Conservation (phyloP, 2,329 filamentous ascomycete genomes). For the Teratosphaeria viscida region DNA sequence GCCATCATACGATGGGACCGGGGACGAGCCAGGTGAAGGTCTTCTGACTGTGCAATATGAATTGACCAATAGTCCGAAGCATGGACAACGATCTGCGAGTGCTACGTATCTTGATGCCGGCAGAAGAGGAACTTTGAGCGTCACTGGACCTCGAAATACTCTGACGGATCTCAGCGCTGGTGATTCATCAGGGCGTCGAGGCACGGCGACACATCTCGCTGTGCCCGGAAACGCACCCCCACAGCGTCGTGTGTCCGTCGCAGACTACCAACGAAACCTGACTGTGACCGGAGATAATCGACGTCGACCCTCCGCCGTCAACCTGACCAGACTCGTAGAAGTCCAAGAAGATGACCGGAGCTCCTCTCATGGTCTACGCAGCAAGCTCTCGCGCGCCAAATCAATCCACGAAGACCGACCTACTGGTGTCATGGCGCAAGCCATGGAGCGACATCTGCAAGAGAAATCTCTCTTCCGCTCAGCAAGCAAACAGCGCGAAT, state of each 20-base stretch:
- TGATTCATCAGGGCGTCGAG: background rate
- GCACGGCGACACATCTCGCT: slow-evolving; percentile 2
- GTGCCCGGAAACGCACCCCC: background rate
- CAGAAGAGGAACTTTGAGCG: background rate
- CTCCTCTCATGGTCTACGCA: slow-evolving; percentile 4
- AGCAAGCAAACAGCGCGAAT: slow-evolving; percentile 17
- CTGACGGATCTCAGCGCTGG: background rate
- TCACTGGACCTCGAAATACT: background rate
- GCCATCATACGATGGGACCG: slow-evolving; percentile 12
- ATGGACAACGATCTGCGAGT: slow-evolving; percentile 8
- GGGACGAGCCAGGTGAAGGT: slow-evolving; percentile 8
- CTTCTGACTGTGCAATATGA: slow-evolving; percentile 16
- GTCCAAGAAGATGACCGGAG: slow-evolving; percentile 13
- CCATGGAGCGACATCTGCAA: slow-evolving; percentile 21
- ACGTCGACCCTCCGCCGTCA: slow-evolving; percentile 14
- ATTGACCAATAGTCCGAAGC: slow-evolving; percentile 2
- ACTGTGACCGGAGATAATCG: slow-evolving; percentile 19
- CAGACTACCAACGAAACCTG: slow-evolving; percentile 20
- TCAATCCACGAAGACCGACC: slow-evolving; percentile 9
- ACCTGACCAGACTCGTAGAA: slow-evolving; percentile 10
- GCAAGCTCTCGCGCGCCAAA: slow-evolving; percentile 12
- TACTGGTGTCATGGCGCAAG: slow-evolving; percentile 22
- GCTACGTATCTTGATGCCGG: slow-evolving; percentile 3
- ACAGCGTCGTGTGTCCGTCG: slow-evolving; percentile 13
- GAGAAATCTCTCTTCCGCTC: slow-evolving; percentile 26